phyloP scores from a whole-genome alignment of 164 flowering plant species.

The Vitis rupestris region DNA sequence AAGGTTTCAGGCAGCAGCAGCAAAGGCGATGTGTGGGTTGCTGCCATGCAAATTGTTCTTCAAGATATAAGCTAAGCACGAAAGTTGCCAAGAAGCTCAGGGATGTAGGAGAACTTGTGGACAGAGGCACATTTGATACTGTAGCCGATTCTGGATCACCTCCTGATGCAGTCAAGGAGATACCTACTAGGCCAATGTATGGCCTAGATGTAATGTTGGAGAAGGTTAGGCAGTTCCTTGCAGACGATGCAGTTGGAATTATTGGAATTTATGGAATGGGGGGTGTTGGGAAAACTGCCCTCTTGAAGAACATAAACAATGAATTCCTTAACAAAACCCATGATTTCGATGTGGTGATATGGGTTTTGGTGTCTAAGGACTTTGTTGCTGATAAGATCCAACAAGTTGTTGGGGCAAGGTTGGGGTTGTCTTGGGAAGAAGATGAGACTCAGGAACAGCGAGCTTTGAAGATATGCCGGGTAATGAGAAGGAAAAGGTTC shows the following conservation, averaged over 20 bases:
- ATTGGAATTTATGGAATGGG: conserved; percentile 29
- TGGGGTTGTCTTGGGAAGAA: conserved; percentile 26
- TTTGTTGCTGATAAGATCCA: conserved; percentile 21
- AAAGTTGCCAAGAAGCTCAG: conserved; percentile 13
- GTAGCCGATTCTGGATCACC: conserved; percentile 11
- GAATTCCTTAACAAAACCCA: conserved; percentile 14
- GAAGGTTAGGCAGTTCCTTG: conserved; percentile 11
- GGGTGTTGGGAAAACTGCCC: conserved; percentile 29
- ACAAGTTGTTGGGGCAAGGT: conserved; percentile 14
- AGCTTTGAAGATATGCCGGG: conserved; percentile 11
- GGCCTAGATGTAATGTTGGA: conserved; percentile 19
- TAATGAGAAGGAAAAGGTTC: conserved; percentile 21
- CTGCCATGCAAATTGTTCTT: conserved; percentile 6
- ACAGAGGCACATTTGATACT: conserved; percentile 9
- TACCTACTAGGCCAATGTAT: conserved; percentile 24
- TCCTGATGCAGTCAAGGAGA: conserved; percentile 21
- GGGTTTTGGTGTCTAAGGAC: conserved; percentile 24
- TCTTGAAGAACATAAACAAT: conserved; percentile 21
- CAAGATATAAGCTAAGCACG: conserved; percentile 17
- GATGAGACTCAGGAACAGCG: conserved; percentile 7
- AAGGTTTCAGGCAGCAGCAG: conserved; percentile 5
- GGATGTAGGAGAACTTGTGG: conserved; percentile 14
- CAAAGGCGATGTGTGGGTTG: conserved; percentile 3
- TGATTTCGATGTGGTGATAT: conserved; percentile 21
- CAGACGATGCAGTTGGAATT: conserved; percentile 15